phyloP scores from a whole-genome alignment of 139 green algal genomes.

The Chlorella ohadii region DNA sequence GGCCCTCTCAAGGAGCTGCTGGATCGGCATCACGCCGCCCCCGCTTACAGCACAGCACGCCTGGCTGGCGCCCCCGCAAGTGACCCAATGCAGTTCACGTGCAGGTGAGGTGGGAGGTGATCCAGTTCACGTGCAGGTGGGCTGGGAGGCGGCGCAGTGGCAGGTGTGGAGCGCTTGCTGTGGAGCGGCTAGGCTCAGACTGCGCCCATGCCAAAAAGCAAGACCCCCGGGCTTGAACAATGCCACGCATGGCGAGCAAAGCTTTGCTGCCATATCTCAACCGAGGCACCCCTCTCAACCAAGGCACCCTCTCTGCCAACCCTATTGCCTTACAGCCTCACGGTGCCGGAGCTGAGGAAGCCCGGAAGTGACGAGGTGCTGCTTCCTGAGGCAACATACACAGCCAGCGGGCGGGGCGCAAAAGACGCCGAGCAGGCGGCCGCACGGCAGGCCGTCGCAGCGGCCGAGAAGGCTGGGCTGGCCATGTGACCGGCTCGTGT shows the following conservation, averaged over 20 bases:
- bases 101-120: neutral
- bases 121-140: constrained; percentile 12
- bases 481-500: too few species aligned
- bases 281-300: too few species aligned
- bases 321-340: neutral
- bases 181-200: too few species aligned
- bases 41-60: neutral
- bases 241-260: too few species aligned
- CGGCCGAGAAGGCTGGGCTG: too few species aligned
- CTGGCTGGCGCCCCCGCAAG: neutral
- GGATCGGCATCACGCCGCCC: neutral
- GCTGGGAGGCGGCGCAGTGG: neutral
- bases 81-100: constrained; percentile 4
- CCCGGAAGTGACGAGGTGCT: neutral
- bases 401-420: neutral
- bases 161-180: neutral
- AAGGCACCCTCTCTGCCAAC: neutral
- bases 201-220: too few species aligned
- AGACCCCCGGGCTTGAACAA: too few species aligned
- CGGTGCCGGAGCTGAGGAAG: neutral
- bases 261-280: too few species aligned
- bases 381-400: neutral
- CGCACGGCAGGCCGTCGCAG: too few species aligned
- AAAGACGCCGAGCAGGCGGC: too few species aligned
- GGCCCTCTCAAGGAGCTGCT: neutral